Evolutionary conservation across 139 green algal genomes (phyloP), one percentile per base, ranked within the genome.

Genomic region (Gonium pectorale): DNA sequence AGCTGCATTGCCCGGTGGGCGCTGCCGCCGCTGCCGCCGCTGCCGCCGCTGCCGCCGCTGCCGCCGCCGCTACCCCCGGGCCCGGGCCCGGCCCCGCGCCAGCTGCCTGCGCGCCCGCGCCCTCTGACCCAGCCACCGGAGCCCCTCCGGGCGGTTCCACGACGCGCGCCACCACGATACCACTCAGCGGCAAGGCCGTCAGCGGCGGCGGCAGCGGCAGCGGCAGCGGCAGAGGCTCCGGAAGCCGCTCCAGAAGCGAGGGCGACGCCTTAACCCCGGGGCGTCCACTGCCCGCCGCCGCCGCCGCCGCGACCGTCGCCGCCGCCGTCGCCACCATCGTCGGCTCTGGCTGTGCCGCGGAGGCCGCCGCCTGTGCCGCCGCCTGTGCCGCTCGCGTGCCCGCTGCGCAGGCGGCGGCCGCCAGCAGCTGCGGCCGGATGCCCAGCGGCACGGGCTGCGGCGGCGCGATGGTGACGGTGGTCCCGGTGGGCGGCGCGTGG

Each of bases 171-270:
- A 82, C 75, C 21, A 82, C 13, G 5, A 82, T 31, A 17, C 75
- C 75, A n/a, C 75, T 82, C 56, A 82, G 59, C 59, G 75, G 75
- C 75, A 82, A 15, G 31, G 59, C 54, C 40, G 75, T 71, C 73
- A 81, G 27, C 56, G 54, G 75, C 75, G 38, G 59, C 38, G 41
- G 40, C 21, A 29, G 29, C 59, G 51, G 40, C 19, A 17, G 41
- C 62, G 59, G 31, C 15, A 9, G 8, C 11, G 63, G 24, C 41
- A 7, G n/a, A 5, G 37, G n/a, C 46, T 8, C 46, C 46, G 46
- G 31, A 17, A 37, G 19, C 68, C 29, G 26, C 67, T 29, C 2
- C 37, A 33, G 11, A 9, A 40, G 8, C 9, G 62, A 31, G 35
- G 9, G 35, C 3, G 13, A 35, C 29, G 64, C 9, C 9, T 41